phyloP scores from a whole-genome alignment of 208 protist species.

The Lotmaria passim region DNA sequence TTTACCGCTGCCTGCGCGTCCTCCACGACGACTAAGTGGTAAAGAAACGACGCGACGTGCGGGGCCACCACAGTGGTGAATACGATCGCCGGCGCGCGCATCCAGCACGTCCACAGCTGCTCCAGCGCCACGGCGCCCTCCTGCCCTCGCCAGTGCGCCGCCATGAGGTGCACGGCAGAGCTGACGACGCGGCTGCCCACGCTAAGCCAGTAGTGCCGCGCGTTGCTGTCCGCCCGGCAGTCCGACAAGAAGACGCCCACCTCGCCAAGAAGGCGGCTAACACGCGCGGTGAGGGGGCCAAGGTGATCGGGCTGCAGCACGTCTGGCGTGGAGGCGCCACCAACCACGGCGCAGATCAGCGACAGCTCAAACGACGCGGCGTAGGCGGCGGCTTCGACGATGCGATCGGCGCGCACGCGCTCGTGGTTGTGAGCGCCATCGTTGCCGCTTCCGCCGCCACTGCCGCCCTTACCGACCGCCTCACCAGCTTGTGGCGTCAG shows the following conservation, averaged over 20 bases:
- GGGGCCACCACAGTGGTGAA: constrained; percentile 27
- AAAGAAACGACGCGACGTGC: constrained; percentile 26
- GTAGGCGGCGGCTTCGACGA: constrained; percentile 33
- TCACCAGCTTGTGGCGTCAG: neutral
- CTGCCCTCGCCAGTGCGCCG: constrained; percentile 25
- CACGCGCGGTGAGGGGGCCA: constrained; percentile 10
- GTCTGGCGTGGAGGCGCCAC: constrained; percentile 6
- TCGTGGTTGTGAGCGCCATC: neutral
- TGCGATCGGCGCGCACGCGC: neutral
- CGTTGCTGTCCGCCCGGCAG: constrained; percentile 19
- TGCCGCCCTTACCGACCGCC: neutral
- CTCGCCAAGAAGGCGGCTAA: constrained; percentile 20
- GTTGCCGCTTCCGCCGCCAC: too few relatives aligned
- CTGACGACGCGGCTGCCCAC: constrained; percentile 27
- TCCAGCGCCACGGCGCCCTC: constrained; percentile 17
- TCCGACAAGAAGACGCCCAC: constrained; percentile 25
- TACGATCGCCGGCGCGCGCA: constrained; percentile 14
- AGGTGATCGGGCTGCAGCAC: constrained; percentile 26
- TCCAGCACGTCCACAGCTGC: constrained; percentile 42
- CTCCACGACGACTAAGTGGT: constrained; percentile 12
- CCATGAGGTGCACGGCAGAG: constrained; percentile 26
- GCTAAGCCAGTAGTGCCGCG: constrained; percentile 27
- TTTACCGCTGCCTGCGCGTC: neutral
- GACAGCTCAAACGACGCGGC: constrained; percentile 34
- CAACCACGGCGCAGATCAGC: constrained; percentile 31